Conservation (phyloP, 345 rosid genomes). For the Arabis alpina region DNA sequence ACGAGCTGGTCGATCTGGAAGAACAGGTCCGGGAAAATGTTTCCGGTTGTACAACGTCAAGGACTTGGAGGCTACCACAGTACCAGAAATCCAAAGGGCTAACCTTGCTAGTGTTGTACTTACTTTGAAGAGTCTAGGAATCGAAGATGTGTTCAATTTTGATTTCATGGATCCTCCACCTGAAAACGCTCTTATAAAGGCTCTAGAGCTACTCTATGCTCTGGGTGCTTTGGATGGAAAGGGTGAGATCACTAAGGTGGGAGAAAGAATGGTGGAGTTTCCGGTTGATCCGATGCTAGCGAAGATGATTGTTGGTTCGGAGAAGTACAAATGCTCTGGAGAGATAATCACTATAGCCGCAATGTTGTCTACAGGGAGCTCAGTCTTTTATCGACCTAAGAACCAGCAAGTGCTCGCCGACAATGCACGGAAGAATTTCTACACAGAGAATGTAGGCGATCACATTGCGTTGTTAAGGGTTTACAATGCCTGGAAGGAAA, state of each 20-base stretch:
- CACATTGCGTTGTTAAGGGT: conserved; percentile 89
- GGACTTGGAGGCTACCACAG: conserved; percentile 80
- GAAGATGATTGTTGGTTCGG: conserved; percentile 89
- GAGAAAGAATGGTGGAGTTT: conserved; percentile 93
- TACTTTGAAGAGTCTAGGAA: conserved; percentile 87
- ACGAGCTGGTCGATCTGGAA: conserved; percentile 94
- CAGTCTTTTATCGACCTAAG: conserved; percentile 90
- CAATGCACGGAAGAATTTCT: conserved; percentile 80
- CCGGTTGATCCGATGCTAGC: conserved; percentile 94
- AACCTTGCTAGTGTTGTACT: conserved; percentile 94
- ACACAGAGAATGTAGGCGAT: conserved; percentile 83
- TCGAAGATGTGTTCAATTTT: conserved; percentile 75
- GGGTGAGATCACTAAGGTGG: conserved; percentile 86
- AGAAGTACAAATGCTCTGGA: conserved; percentile 75
- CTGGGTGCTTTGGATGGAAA: conserved; percentile 80
- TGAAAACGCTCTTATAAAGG: conserved; percentile 75
- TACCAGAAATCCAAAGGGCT: conserved; percentile 94
- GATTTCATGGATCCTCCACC: conserved; percentile 99
- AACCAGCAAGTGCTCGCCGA: conserved; percentile 94
- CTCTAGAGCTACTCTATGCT: conserved; percentile 80
- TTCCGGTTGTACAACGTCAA: conserved; percentile 75
- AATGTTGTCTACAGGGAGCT: conserved; percentile 90
- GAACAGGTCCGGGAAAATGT: conserved; percentile 96
- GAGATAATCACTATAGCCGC: conserved; percentile 83
- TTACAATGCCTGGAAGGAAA: conserved; percentile 85